Evolutionary conservation across 805 yeast species (phyloP).

Genomic region (Zygoascus flipseniorum): DNA sequence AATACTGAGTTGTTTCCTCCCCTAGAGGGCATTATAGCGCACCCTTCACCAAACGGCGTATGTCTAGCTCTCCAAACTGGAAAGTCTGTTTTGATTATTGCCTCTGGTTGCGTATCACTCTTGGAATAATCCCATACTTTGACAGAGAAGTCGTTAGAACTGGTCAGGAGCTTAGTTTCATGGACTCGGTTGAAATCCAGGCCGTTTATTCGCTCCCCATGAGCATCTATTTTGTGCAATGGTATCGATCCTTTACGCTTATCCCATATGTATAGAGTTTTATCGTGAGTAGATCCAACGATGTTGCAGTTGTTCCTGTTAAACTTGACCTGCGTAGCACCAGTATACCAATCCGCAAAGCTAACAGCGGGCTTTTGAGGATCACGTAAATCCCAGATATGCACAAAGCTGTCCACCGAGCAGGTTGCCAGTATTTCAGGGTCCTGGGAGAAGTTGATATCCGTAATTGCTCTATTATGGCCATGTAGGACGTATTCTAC

Average conservation of each 20-base stretch:
- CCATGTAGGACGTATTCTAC: conserved; percentile 82
- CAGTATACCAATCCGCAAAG: conserved; percentile 93
- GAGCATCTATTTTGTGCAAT: conserved; percentile 59
- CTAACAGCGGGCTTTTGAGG: conserved; percentile 60
- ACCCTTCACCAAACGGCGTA: conserved; percentile 81
- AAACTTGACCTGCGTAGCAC: conserved; percentile 95
- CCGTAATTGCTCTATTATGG: conserved; percentile 90
- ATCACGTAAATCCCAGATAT: conserved; percentile 84
- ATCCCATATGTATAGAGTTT: conserved; percentile 81
- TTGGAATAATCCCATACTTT: conserved; percentile 63
- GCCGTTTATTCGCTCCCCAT: conserved; percentile 81
- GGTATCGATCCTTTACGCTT: conserved; percentile 75
- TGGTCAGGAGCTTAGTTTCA: conserved; percentile 58
- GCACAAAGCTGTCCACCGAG: conserved; percentile 80
- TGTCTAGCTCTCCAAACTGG: conserved; percentile 87
- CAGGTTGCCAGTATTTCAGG: conserved; percentile 90
- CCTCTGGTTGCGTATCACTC: conserved; percentile 36
- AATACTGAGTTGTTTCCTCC: conserved; percentile 69
- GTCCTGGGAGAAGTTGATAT: conserved; percentile 79
- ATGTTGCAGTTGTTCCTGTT: conserved; percentile 65
- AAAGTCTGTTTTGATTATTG: conserved; percentile 59
- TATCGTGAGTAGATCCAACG: conserved; percentile 81
- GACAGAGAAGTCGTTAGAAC: conserved; percentile 79
- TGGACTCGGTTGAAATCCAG: conserved; percentile 65
- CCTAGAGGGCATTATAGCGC: conserved; percentile 82